These are phyloP conservation scores for Phoenix roebelenii DNA, from an alignment of 176 grass and related monocot genomes.

Conservation along the genomic window DNA sequence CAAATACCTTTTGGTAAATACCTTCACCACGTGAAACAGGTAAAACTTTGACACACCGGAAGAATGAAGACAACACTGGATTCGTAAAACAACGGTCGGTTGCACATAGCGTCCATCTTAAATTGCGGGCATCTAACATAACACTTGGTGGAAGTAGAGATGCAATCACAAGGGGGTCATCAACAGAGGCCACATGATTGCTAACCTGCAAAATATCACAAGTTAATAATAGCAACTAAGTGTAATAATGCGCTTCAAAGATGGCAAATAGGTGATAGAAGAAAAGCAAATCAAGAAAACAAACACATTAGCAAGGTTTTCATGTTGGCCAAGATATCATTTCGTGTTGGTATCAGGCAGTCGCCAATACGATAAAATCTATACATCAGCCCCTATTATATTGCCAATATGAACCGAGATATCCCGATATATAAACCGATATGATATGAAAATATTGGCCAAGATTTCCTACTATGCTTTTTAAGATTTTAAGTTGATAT, in stretches of 20 bases:
- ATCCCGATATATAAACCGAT: no score
- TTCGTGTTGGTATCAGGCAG: no score
- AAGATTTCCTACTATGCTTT: no score
- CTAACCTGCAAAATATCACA: constrained; percentile 54
- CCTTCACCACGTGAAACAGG: constrained; percentile 87
- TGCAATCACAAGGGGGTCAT: constrained; percentile 85
- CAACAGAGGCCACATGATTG: constrained; percentile 91
- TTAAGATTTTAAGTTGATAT: no score
- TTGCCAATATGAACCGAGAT: no score
- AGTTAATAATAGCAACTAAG: constrained; percentile 1
- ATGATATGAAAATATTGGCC: no score
- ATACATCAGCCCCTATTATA: no score
- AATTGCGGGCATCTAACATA: constrained; percentile 60
- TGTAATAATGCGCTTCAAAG: background rate
- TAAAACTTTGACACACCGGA: constrained; percentile 77
- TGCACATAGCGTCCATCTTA: constrained; percentile 96
- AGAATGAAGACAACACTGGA: constrained; percentile 70
- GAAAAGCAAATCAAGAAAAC: background rate
- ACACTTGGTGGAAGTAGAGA: constrained; percentile 71
- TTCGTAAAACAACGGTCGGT: constrained; percentile 91
- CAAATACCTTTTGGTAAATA: constrained; percentile 81
- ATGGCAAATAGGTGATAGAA: background rate
- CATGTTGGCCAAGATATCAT: no score
- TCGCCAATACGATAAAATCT: no score
- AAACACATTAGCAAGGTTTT: no score